Evolutionary conservation across 805 yeast genomes (phyloP).

Genomic region (Hanseniaspora valbyensis): DNA sequence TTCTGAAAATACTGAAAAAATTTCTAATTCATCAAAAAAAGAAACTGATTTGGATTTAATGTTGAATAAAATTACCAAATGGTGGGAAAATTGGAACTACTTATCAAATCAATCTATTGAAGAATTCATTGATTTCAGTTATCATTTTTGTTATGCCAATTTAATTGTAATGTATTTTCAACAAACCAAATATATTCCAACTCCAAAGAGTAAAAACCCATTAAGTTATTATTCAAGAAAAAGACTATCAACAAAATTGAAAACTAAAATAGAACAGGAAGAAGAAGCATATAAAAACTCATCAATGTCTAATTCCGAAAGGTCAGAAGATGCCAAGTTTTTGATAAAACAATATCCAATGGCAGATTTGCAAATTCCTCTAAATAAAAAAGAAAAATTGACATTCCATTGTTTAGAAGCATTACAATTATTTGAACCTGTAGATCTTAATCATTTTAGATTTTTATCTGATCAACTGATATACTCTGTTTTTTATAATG

Average conservation of each 20-base stretch:
- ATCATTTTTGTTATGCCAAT: slow-evolving; percentile 48
- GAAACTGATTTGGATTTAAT: slow-evolving; percentile 17
- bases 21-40: not conserved
- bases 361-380: slow-evolving; percentile 18
- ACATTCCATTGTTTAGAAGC: slow-evolving; percentile 19
- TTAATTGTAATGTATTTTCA: slow-evolving; percentile 32
- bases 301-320: slow-evolving; percentile 3
- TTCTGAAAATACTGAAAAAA: not conserved
- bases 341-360: slow-evolving; percentile 19
- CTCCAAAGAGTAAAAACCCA: not conserved
- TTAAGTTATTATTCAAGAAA: slow-evolving; percentile 11
- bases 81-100: slow-evolving; percentile 63
- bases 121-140: slow-evolving; percentile 64
- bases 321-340: slow-evolving; percentile 15
- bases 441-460: slow-evolving; percentile 20
- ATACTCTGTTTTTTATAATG: slow-evolving; percentile 19
- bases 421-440: slow-evolving; percentile 18
- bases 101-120: slow-evolving; percentile 58
- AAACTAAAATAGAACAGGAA: slow-evolving; percentile 1
- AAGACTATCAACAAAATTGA: slow-evolving; percentile 13
- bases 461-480: slow-evolving; percentile 22
- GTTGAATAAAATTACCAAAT: slow-evolving; percentile 44
- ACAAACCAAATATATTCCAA: slow-evolving; percentile 14
- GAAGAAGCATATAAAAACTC: not conserved
- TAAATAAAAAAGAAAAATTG: slow-evolving; percentile 16